A percentile compares a stretch with the other conserved stretches of the same genome.
Evolutionary conservation across 768 basidiomycete genomes (phyloP).

Genomic region (Rhizopogon vinicolor): DNA sequence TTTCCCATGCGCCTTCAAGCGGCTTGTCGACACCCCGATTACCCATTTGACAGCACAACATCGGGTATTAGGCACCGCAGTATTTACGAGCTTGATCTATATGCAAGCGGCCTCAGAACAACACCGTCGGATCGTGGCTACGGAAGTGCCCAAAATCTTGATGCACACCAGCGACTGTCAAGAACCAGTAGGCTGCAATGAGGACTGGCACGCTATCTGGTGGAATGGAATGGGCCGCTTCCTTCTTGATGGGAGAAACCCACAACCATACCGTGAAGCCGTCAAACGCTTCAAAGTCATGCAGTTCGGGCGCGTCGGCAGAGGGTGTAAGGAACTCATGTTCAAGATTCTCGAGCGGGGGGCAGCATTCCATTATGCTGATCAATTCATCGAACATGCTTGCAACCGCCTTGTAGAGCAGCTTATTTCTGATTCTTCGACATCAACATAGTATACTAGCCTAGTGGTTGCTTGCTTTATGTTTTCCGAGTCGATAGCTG

Average conservation of each 20-base stretch:
- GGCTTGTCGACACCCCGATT: background rate
- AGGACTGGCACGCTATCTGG: constrained; percentile 18
- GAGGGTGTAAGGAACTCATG: constrained; percentile 7
- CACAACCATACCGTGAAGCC: constrained; percentile 10
- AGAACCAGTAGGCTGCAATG: constrained; percentile 3
- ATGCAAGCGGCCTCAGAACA: background rate
- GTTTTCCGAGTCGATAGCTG: too few relatives aligned
- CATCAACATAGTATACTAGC: too few relatives aligned
- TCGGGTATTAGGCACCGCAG: background rate
- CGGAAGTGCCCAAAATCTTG: constrained; percentile 1
- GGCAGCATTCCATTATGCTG: background rate
- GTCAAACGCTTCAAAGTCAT: constrained; percentile 8
- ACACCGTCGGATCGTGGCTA: constrained; percentile 4
- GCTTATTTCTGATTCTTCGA: too few relatives aligned
- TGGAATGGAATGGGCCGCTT: constrained; percentile 18
- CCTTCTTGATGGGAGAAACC: constrained; percentile 14
- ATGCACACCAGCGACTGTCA: constrained; percentile 1
- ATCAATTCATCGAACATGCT: too few relatives aligned
- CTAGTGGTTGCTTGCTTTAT: background rate
- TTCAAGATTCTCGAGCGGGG: background rate
- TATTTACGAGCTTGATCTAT: background rate
- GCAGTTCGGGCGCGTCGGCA: constrained; percentile 11
- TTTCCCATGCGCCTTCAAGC: background rate
- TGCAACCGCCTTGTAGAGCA: too few relatives aligned
- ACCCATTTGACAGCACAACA: background rate